Evolutionary conservation across 352 stramenopile genomes (phyloP), one percentile per base, ranked within the genome.

Genomic region (Vaucheria bursata): DNA sequence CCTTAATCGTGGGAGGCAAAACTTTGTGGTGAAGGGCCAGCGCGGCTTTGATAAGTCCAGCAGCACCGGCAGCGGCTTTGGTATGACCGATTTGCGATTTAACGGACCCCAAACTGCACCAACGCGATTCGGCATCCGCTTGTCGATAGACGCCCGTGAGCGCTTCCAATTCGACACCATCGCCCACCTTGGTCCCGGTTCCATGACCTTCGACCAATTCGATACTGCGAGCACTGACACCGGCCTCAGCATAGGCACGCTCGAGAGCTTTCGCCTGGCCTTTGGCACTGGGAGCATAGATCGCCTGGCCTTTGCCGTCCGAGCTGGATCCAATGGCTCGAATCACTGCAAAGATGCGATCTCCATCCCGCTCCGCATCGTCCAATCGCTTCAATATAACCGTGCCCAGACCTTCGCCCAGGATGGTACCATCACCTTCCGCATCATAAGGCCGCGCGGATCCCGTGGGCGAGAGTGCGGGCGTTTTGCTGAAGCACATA

Each of bases 41-140:
- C 1, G 69, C 25, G 29, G 49, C 37, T 74, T 87, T 86, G 32
- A 87, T 78, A n/a, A 87, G 35, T 1, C 80, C 76, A 32, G 66
- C 80, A 65, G 85, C 64, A 35, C 83, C 84, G 8, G 84, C 83
- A n/a, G 71, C 75, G n/a, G 71, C 53, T 29, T 87, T 78, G 8
- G 84, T 66, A 50, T 87, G 84, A 18, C 84, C 84, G 36, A 87
- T 78, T 50, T 87, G 87, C 33, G 34, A 70, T 59, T 87, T 87
- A n/a, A 87, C 33, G n/a, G 81, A 81, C 36, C 77, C 83, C 29
- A 87, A 2, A 0, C 79, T 36, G 39, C 78, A 75, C n/a, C 75
- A 78, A 1, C 45, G 12, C 0, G 36, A 35, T 18, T 25, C 12
- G 45, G 18, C 45, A 25, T 18, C 25, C 45, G 18, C 12, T 59